phyloP scores from a whole-genome alignment of 1,284 basidiomycete species.

The Trametes sp. region DNA sequence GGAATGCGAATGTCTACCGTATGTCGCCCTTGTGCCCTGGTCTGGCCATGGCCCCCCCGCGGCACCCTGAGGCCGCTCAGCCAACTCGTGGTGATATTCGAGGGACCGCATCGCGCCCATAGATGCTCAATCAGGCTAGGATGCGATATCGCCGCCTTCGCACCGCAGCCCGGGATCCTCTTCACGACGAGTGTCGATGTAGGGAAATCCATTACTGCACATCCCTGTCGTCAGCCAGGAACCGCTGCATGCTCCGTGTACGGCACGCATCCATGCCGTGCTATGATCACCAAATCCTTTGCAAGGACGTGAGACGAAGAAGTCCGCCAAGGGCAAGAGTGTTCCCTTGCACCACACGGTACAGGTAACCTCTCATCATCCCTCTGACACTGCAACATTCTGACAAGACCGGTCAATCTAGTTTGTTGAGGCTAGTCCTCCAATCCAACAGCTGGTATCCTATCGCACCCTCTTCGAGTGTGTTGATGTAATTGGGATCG shows the following conservation, averaged over 20 bases:
- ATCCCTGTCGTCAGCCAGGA: conserved; percentile 1
- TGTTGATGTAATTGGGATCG: background rate
- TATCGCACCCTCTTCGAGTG: background rate
- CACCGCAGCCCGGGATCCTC: background rate
- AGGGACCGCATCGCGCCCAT: conserved; percentile 7
- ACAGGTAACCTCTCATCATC: background rate
- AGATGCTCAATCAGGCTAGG: conserved; percentile 2
- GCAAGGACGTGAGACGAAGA: conserved; percentile 3
- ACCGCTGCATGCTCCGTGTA: background rate
- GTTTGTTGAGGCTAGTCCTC: background rate
- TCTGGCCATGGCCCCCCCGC: background rate
- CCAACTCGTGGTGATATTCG: background rate
- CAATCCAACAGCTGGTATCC: background rate
- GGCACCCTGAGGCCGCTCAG: background rate
- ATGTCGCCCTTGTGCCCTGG: background rate
- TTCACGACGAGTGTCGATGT: background rate
- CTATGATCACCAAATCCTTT: background rate
- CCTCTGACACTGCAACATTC: no score
- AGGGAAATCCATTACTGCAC: background rate
- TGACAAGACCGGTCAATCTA: background rate
- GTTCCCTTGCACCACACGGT: background rate
- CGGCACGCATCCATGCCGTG: background rate
- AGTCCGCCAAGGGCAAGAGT: background rate
- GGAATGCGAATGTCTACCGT: background rate
- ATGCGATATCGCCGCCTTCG: background rate